Evolutionary conservation across 2,329 filamentous ascomycete genomes (phyloP).

Genomic region (Neoarthrinium moseri): DNA sequence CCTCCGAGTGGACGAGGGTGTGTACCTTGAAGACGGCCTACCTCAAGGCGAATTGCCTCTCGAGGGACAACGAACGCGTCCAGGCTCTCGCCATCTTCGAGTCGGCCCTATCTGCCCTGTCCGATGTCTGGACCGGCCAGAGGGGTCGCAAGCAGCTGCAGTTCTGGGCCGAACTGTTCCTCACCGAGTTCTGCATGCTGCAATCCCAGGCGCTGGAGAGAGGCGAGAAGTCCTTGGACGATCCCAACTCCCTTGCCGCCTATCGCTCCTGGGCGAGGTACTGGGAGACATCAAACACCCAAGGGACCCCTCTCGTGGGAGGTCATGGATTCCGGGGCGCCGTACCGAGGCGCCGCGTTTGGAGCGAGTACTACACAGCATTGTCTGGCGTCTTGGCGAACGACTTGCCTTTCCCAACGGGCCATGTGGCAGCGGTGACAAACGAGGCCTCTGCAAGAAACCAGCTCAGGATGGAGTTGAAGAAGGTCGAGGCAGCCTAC

Average conservation of each 20-base stretch:
- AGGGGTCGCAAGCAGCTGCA: conserved; percentile 63
- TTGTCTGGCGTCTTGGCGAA: conserved; percentile 74
- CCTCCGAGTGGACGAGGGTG: conserved; percentile 76
- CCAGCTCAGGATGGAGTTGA: conserved; percentile 74
- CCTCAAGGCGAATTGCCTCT: conserved; percentile 66
- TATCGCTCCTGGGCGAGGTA: conserved; percentile 70
- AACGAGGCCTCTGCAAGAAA: conserved; percentile 54
- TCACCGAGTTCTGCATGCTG: conserved; percentile 74
- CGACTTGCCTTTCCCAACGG: conserved; percentile 59
- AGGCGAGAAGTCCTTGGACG: conserved; percentile 47
- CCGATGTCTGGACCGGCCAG: conserved; percentile 48
- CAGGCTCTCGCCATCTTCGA: conserved; percentile 68
- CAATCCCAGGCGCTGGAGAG: conserved; percentile 58
- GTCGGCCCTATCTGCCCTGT: conserved; percentile 63
- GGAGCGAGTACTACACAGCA: conserved; percentile 81
- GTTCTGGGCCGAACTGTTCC: conserved; percentile 75
- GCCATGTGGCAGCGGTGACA: conserved; percentile 36
- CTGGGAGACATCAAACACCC: conserved; percentile 53
- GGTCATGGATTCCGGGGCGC: conserved; percentile 59
- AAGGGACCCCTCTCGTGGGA: conserved; percentile 42
- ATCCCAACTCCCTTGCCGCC: conserved; percentile 52
- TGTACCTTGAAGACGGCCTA: conserved; percentile 79
- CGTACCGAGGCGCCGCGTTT: conserved; percentile 66
- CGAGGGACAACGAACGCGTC: conserved; percentile 43
- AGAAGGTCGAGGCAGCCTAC: conserved; percentile 75